Base-by-base conservation (phyloP, 208 protist genomes). In the Trypanosoma grayi region DNA sequence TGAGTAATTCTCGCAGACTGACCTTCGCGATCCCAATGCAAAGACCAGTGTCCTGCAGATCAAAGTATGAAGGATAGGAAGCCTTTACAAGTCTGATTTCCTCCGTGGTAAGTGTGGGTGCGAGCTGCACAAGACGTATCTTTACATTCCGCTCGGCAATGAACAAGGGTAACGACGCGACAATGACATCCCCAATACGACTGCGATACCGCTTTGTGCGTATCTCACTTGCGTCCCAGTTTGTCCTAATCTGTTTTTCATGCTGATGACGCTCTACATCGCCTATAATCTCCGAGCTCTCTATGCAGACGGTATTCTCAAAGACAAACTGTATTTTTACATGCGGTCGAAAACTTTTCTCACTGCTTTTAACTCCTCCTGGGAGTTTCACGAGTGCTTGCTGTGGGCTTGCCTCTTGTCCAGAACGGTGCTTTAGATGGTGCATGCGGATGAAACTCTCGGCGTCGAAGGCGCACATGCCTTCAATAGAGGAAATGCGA, bases 21-120 rank as follows among this genome's bases (percentile, higher is more conserved):
- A 94, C 77, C 52, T 92, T 94, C 25, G 82, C 76, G 1, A 94
- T 81, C 11, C 88, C 88, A 55, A 94, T 83, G 59, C 88, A 94
- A 20, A 94, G 58, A 8, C 82, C 78, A 2, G 44, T 77, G 48
- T 79, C 75, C 36, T 65, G 46, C 14, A 58, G 2, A 14, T 59
- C 5, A 52, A 52, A 70, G 30, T 63, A 70, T 27, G 30, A 40
- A 9, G 66, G 69, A 53, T 60, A 74, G 2, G 33, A 52, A 13
- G 66, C 16, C 9, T 47, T 54, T 16, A 69, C 51, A 48, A 65
- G 45, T 5, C 16, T 53, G 2, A 41, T 60, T 27, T 77, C 66
- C 14, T 60, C 37, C 22, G 41, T 54, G 6, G 22, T 45, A 18
- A 84, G 55, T 2, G 58, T 56, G 28, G 88, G 88, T 16, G 80